These are phyloP conservation scores for sweet orange (Citrus sinensis) DNA, from an alignment of 345 rosid genomes.

Conservation along the genomic window DVS_A1.0 CM039167.1:3266001-3266500, in stretches of 20 bases:
- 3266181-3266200: background rate
- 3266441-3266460: background rate
- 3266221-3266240: background rate
- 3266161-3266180: no score
- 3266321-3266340: background rate
- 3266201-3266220: background rate
- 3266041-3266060: background rate
- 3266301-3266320: conserved; percentile 23
- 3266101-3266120: background rate
- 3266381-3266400: conserved; percentile 16
- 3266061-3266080: background rate
- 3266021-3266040: background rate
- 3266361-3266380: background rate
- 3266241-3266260: background rate
- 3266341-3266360: background rate
- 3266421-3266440: conserved; percentile 3
- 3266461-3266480: conserved; percentile 16
- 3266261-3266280: background rate
- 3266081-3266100: background rate
- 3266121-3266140: no score
- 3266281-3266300: conserved; percentile 18
- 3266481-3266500: conserved; percentile 17
- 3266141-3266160: no score
- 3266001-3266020: background rate
- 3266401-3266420: background rate